Evolutionary conservation across 2,329 filamentous ascomycete species (phyloP), one percentile per base, ranked within the genome.

Genomic region (Penicillium sp.): DNA sequence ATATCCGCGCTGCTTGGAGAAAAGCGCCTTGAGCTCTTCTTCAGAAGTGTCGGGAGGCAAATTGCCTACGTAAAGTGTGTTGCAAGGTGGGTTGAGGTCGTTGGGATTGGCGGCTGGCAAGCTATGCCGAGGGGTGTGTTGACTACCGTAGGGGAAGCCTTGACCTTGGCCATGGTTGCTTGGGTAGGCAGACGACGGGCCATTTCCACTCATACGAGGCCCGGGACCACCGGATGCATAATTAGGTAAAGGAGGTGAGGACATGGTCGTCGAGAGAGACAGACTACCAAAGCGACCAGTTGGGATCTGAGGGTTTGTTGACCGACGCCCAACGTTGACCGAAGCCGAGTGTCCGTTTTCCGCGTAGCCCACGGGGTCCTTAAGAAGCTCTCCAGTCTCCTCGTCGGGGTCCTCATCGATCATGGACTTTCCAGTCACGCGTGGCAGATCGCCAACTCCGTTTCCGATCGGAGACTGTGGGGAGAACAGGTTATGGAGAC

Each of bases 41-140:
- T 99, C 94, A 0, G 90, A 93, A 0, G 92, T 95, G 69, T 96
- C 90, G 54, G 92, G 85, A 0, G 93, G 94, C 42, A 99, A 79
- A 67, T 99, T 97, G n/a, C 94, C 93, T 20, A 99, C 93, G 68
- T 99, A 97, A 6, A 99, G 81, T 0, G 94, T 99, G 70, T 99
- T 97, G 82, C 94, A 97, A 0, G 94, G 94, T 1, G 93, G 93
- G 66, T 97, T 97, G 74, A 97, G 90, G 69, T 99, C 93, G 12
- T 93, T 92, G 0, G 92, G 93, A 64, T 97, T 97, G 57, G 90
- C 89, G 0, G 92, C 89, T 14, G 93, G 93, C 59, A 91, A 89
- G 57, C 87, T 88, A 59, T 85, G 85, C n/a, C 77, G 67, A 80
- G 82, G 60, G 77, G 80, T 72, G 63, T 83, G 89, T 56, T 84